These are phyloP conservation scores for Arbutus unedo DNA, from an alignment of 148 eudicot genomes.

Conservation along the genomic window DNA sequence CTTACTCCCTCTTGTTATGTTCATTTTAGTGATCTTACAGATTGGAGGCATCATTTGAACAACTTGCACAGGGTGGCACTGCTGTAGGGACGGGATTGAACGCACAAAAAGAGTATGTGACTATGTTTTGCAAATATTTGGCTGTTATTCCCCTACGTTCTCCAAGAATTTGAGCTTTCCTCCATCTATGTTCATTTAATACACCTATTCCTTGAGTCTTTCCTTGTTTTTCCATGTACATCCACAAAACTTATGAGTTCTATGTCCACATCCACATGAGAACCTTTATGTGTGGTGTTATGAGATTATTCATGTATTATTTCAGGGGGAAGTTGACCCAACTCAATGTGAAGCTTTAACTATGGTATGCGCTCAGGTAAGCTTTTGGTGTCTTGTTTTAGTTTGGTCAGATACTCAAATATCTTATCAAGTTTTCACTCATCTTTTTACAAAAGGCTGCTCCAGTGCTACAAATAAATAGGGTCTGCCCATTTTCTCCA, in stretches of 20 bases:
- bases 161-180: not conserved
- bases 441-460: too few relatives aligned
- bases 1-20: not conserved
- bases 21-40: constrained; percentile 9
- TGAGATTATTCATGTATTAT: too few relatives aligned
- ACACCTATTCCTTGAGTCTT: too few relatives aligned
- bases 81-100: constrained; percentile 99
- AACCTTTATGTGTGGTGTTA: too few relatives aligned
- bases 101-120: constrained; percentile 85
- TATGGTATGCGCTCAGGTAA: constrained; percentile 99
- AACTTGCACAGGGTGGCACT: constrained; percentile 99
- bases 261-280: too few relatives aligned
- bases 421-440: too few relatives aligned
- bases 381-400: not conserved
- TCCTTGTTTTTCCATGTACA: too few relatives aligned
- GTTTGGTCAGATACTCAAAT: too few relatives aligned
- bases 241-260: too few relatives aligned
- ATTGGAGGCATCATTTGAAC: constrained; percentile 21
- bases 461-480: too few relatives aligned
- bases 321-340: constrained; percentile 92
- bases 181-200: not conserved
- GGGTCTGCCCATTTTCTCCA: too few relatives aligned
- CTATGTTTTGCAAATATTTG: constrained; percentile 3
- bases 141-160: not conserved
- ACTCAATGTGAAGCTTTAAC: constrained; percentile 98